phyloP scores from a whole-genome alignment of 257 asterid genomes.

The Salvia hispanica region DNA sequence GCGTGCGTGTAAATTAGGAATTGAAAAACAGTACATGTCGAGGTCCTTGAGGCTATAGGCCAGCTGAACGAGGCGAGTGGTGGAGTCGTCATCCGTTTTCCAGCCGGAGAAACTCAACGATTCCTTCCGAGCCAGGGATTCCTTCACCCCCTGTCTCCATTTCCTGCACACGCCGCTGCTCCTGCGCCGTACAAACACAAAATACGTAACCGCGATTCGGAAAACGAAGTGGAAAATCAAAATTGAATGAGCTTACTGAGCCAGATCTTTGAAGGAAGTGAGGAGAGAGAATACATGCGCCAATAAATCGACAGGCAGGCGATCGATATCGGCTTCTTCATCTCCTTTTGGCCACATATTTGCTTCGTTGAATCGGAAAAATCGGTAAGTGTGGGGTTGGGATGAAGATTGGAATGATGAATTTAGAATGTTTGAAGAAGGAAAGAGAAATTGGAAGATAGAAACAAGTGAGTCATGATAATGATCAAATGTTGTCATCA shows the following conservation, averaged over 20 bases:
- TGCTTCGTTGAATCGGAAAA: slow-evolving; percentile 9
- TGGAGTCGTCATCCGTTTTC: slow-evolving; percentile 82
- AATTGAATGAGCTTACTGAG: slow-evolving; percentile 54
- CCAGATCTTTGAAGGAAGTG: slow-evolving; percentile 79
- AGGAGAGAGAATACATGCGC: slow-evolving; percentile 76
- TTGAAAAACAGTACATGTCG: slow-evolving; percentile 55
- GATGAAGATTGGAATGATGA: slow-evolving; percentile 6
- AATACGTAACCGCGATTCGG: background rate
- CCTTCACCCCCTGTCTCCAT: slow-evolving; percentile 87
- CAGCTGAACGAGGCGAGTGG: slow-evolving; percentile 68
- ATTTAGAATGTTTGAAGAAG: slow-evolving; percentile 35
- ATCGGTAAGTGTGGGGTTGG: background rate
- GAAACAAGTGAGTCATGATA: slow-evolving; percentile 24
- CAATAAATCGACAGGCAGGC: slow-evolving; percentile 74
- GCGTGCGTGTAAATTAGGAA: background rate
- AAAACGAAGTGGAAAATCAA: background rate
- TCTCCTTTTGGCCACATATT: slow-evolving; percentile 37
- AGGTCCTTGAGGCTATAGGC: slow-evolving; percentile 84
- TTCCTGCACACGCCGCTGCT: slow-evolving; percentile 70
- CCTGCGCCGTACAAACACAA: slow-evolving; percentile 36
- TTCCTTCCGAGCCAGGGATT: slow-evolving; percentile 68
- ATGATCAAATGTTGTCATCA: slow-evolving; percentile 55
- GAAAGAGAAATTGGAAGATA: background rate
- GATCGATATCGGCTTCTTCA: slow-evolving; percentile 64
- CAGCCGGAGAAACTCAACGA: slow-evolving; percentile 79